Evolutionary conservation across 2,329 filamentous ascomycete genomes (phyloP).

Genomic region (Penicillium sp.): DNA sequence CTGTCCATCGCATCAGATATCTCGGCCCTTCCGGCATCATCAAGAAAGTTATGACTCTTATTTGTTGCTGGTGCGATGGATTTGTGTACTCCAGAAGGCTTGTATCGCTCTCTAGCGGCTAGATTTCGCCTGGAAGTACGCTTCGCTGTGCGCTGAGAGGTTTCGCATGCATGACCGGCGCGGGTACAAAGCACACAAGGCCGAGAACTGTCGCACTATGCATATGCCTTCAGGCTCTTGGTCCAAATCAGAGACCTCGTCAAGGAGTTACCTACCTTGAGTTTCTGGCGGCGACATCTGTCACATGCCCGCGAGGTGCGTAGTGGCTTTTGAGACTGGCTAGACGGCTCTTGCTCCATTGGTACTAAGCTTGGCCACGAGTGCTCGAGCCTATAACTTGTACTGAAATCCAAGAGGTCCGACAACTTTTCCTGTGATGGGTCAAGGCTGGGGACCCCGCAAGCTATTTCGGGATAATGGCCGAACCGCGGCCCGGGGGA

Average conservation of each 20-base stretch:
- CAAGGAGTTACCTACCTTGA: conserved; percentile 33
- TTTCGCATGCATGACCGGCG: conserved; percentile 18
- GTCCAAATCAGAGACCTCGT: conserved; percentile 37
- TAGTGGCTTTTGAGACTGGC: neutral
- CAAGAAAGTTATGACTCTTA: too few relatives aligned
- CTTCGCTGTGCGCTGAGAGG: conserved; percentile 7
- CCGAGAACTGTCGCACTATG: conserved; percentile 54
- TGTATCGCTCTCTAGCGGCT: neutral
- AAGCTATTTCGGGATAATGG: neutral
- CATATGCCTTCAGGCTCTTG: neutral
- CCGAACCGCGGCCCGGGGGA: neutral
- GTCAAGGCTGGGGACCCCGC: conserved; percentile 2
- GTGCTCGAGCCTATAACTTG: neutral
- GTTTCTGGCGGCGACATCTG: conserved; percentile 22
- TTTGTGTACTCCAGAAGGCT: neutral
- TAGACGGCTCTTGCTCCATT: neutral
- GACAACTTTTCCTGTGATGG: neutral
- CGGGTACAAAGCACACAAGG: conserved; percentile 28
- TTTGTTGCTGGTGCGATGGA: conserved; percentile 1
- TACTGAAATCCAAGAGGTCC: neutral
- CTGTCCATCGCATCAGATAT: neutral
- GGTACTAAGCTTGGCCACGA: neutral
- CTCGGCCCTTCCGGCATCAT: neutral
- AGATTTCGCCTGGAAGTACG: neutral
- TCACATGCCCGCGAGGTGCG: conserved; percentile 19